Percentiles rank a stretch among this genome's conserved stretches.
Conservation (phyloP, 805 yeast species). For the Zygosaccharomyces bisporus region DNA sequence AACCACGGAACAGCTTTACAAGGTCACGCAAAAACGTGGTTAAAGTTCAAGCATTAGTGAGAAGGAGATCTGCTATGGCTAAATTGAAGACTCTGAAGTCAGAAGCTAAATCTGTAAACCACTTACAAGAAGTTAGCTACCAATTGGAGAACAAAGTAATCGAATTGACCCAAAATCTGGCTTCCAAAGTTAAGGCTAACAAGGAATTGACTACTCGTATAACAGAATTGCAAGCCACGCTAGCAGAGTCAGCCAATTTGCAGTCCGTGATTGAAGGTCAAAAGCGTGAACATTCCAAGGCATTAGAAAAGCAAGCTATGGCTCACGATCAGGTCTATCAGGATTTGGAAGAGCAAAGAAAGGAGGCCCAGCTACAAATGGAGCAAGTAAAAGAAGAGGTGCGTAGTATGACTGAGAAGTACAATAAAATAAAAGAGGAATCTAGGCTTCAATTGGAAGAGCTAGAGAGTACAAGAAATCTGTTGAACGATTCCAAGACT, state of each 20-base stretch:
- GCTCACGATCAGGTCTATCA: conserved; percentile 49
- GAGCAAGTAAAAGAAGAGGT: conserved; percentile 56
- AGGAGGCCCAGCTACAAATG: conserved; percentile 51
- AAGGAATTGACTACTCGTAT: conserved; percentile 64
- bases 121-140: conserved; percentile 86
- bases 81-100: conserved; percentile 61
- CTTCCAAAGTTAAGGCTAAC: conserved; percentile 78
- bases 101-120: conserved; percentile 92
- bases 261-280: conserved; percentile 53
- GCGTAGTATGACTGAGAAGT: conserved; percentile 56
- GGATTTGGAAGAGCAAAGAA: conserved; percentile 52
- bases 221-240: conserved; percentile 44
- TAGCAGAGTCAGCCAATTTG: conserved; percentile 52
- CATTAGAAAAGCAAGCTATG: conserved; percentile 42
- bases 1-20: conserved; percentile 52
- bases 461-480: conserved; percentile 56
- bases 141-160: conserved; percentile 96
- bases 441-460: conserved; percentile 59
- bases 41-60: conserved; percentile 68
- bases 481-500: conserved; percentile 54
- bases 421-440: conserved; percentile 59
- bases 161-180: conserved; percentile 81
- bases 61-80: conserved; percentile 69
- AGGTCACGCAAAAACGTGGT: conserved; percentile 54
- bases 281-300: conserved; percentile 50